Evolutionary conservation across 176 grass and related monocot species (phyloP), one percentile per base, ranked within the genome.

Genomic region (Eragrostis nindensis): DNA sequence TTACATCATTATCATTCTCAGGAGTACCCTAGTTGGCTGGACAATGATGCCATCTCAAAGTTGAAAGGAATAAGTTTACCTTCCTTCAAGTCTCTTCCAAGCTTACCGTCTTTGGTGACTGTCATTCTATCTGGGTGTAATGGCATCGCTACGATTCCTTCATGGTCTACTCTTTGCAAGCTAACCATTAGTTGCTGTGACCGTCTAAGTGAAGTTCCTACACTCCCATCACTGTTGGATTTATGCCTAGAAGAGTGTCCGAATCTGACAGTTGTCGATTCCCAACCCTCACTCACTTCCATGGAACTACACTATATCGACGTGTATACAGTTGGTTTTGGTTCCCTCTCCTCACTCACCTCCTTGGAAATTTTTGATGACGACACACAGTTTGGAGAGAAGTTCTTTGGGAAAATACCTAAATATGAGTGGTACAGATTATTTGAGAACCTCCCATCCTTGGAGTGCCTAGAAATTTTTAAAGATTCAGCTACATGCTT

Each of bases 11-110:
- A 61, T 7, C 11, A 57, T 17, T 86, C 66, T 40, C 0, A 15
- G 14, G 61, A 13, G 66, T 82, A 80, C 32, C 78, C 88, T 5
- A 16, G 38, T 5, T 86, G 88, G 83, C 24, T 86, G 63, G 63
- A 70, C 14, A 48, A 78, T 67, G 8, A 36, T 32, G 86, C 78
- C 30, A 86, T 85, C 7, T 70, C 16, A 11, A 74, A 27, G 50
- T 74, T 74, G 50, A 74, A 30, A 18, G 22, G 0, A 9, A 53
- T 72, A 72, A 2, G 0, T 2, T 52, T 72, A 50, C 70, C 70
- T 36, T 52, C 46, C 13, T 46, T 72, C 8, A 53, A 11, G 10
- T 57, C 47, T 6, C 47, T 53, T 73, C 70, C 70, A 38, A 12
- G 17, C 30, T 26, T 73, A 11, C 47, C 0, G 29, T 53, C n/a